Evolutionary conservation across 2,329 filamentous ascomycete species (phyloP).

Genomic region (Sporothrix humicola): DNA sequence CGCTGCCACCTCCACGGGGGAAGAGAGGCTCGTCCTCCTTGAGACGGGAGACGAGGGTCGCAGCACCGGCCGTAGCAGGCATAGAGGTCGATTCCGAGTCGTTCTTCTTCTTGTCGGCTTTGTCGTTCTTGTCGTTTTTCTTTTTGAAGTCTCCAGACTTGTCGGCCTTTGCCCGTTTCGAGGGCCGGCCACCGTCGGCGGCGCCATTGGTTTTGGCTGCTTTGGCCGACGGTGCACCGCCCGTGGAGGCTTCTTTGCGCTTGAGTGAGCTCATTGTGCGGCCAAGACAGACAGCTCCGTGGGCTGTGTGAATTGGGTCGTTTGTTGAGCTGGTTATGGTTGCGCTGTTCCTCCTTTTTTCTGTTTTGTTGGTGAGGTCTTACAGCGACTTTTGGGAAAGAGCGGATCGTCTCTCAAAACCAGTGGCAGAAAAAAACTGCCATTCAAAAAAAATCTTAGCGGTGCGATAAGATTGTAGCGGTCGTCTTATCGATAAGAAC

Average conservation of each 20-base stretch:
- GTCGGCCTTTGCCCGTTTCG: conserved; percentile 36
- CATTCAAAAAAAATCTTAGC: conserved; percentile 34
- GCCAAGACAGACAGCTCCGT: conserved; percentile 21
- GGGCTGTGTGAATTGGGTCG: conserved; percentile 22
- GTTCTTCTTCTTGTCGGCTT: conserved; percentile 24
- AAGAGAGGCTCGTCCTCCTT: conserved; percentile 88
- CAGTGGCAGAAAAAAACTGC: conserved; percentile 32
- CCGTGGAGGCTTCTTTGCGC: conserved; percentile 36
- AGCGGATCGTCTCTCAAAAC: conserved; percentile 22
- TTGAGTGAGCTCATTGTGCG: conserved; percentile 38
- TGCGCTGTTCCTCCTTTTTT: not conserved
- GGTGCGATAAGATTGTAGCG: conserved; percentile 33
- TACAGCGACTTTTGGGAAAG: conserved; percentile 25
- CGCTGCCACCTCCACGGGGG: conserved; percentile 86
- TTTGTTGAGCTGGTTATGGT: conserved; percentile 14
- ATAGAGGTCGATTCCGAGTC: conserved; percentile 16
- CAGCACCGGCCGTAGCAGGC: conserved; percentile 36
- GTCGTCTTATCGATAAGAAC: conserved; percentile 34
- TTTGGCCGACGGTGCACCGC: conserved; percentile 24
- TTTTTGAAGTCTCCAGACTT: conserved; percentile 28
- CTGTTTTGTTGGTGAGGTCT: not conserved
- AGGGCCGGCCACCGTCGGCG: conserved; percentile 31
- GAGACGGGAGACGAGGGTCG: conserved; percentile 52
- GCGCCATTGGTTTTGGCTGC: conserved; percentile 22
- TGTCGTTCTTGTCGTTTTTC: conserved; percentile 29